Percentiles rank a stretch among this genome's conserved stretches.
Conservation (phyloP, 352 stramenopile species). For the Phytopythium mirpurense region DNA sequence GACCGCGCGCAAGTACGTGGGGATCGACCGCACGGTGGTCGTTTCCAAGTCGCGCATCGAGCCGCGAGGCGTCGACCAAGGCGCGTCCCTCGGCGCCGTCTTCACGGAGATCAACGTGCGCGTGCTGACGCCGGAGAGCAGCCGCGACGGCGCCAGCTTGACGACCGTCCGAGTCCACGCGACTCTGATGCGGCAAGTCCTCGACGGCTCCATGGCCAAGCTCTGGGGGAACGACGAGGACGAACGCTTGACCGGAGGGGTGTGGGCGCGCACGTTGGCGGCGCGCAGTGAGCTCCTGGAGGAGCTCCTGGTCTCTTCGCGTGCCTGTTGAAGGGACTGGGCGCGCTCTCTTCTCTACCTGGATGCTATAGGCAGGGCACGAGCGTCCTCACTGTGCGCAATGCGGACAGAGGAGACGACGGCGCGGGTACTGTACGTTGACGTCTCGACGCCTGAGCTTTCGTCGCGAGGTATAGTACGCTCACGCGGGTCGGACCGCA, state of each 20-base stretch:
- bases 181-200: neutral
- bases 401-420: too few species aligned
- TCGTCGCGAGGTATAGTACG: too few species aligned
- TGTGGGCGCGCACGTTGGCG: neutral
- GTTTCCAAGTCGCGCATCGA: neutral
- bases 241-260: neutral
- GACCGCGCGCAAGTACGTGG: constrained; percentile 1
- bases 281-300: neutral
- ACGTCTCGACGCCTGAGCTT: too few species aligned
- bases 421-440: too few species aligned
- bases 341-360: too few species aligned
- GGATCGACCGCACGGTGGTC: neutral
- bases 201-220: neutral
- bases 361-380: too few species aligned
- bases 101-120: constrained; percentile 3
- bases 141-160: neutral
- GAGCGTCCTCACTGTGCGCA: too few species aligned
- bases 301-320: neutral
- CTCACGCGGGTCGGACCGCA: too few species aligned
- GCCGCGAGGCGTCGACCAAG: neutral
- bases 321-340: neutral
- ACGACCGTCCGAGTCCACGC: neutral
- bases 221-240: neutral
- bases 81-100: neutral
- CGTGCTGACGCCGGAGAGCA: neutral